Percentiles rank a stretch among this genome's conserved stretches.
Evolutionary conservation across 495 filamentous ascomycete genomes (phyloP).

Genomic region (Penicillium roqueforti): DNA sequence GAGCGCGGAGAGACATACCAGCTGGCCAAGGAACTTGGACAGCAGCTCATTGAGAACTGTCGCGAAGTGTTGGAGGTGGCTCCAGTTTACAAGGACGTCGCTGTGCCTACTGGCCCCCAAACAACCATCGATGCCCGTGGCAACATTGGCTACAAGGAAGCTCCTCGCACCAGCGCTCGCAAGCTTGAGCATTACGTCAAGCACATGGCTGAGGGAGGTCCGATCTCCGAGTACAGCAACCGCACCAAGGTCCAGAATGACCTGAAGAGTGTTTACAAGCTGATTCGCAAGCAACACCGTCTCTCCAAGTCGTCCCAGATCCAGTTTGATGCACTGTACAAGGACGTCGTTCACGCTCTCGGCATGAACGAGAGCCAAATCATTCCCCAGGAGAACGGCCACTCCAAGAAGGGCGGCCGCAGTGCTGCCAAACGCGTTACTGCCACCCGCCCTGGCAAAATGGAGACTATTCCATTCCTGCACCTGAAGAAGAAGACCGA

Average conservation of each 20-base stretch:
- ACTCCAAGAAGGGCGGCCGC: slow-evolving; percentile 59
- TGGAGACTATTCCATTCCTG: slow-evolving; percentile 96
- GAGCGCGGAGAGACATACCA: slow-evolving; percentile 96
- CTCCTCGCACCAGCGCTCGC: slow-evolving; percentile 81
- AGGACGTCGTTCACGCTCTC: slow-evolving; percentile 85
- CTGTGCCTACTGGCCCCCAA: slow-evolving; percentile 83
- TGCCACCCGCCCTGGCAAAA: slow-evolving; percentile 71
- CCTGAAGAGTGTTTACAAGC: slow-evolving; percentile 87
- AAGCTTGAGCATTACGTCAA: slow-evolving; percentile 98
- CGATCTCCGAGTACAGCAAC: slow-evolving; percentile 98
- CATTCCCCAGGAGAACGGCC: slow-evolving; percentile 73
- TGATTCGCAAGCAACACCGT: slow-evolving; percentile 96
- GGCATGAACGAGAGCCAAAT: slow-evolving; percentile 98
- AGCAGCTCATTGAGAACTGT: slow-evolving; percentile 96
- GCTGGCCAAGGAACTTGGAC: slow-evolving; percentile 91
- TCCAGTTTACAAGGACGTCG: slow-evolving; percentile 94
- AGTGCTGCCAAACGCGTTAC: slow-evolving; percentile 55
- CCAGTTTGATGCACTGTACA: slow-evolving; percentile 91
- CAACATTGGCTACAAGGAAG: slow-evolving; percentile 84
- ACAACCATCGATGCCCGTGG: slow-evolving; percentile 86
- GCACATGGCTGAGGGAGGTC: slow-evolving; percentile 97
- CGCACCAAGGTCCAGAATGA: slow-evolving; percentile 97
- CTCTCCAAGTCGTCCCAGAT: slow-evolving; percentile 90
- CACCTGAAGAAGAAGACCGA: slow-evolving; percentile 93
- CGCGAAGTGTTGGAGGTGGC: slow-evolving; percentile 78